Percentiles rank a stretch among this genome's conserved stretches.
These are phyloP conservation scores for Talaromyces sp. DNA, from an alignment of 2,329 filamentous ascomycete species.

Conservation along the genomic window DNA sequence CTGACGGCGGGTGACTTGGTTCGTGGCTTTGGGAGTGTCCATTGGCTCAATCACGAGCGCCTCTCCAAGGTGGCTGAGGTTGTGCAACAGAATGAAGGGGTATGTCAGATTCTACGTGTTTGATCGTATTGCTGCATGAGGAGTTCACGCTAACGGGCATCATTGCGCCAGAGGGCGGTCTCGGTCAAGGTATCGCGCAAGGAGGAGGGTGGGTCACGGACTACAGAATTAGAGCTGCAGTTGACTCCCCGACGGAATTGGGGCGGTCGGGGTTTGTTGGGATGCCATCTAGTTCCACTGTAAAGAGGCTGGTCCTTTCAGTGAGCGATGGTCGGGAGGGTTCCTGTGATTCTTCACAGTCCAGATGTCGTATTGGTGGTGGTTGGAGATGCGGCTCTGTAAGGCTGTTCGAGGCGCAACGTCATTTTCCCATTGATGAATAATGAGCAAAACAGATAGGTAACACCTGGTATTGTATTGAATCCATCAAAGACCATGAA, in stretches of 20 bases:
- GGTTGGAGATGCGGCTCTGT: not conserved
- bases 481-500: no score
- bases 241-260: constrained; percentile 78
- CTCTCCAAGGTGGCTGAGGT: constrained; percentile 84
- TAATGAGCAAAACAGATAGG: not conserved
- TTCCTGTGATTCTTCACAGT: no score
- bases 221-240: constrained; percentile 65
- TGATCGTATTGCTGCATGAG: not conserved
- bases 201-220: constrained; percentile 47
- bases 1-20: constrained; percentile 79
- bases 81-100: constrained; percentile 86
- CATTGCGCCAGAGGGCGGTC: constrained; percentile 62
- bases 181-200: constrained; percentile 67
- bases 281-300: constrained; percentile 84
- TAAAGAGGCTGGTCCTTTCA: constrained; percentile 50
- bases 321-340: no score
- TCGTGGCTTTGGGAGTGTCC: constrained; percentile 81
- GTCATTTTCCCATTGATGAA: not conserved
- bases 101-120: constrained; percentile 50
- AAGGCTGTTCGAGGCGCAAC: not conserved
- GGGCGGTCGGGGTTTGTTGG: constrained; percentile 87
- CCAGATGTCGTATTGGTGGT: no score
- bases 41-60: constrained; percentile 81
- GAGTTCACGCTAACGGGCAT: constrained; percentile 3
- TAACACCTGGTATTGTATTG: not conserved